Conservation (phyloP, 495 filamentous ascomycete genomes). For the Platismatia glauca region DNA sequence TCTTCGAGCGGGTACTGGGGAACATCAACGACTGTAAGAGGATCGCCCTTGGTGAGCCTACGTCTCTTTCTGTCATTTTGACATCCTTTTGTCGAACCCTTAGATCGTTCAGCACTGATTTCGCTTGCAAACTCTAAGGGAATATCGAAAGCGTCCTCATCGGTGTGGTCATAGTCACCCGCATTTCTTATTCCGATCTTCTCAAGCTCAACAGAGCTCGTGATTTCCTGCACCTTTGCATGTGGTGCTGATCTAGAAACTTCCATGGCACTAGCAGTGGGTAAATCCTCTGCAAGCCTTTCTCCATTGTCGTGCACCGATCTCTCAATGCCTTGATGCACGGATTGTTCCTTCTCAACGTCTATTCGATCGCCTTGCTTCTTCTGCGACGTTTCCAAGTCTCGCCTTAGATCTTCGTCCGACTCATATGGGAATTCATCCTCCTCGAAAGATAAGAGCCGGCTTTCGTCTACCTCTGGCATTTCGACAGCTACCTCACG, state of each 20-base stretch:
- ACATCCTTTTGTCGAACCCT: conserved; percentile 15
- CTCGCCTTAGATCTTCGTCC: conserved; percentile 40
- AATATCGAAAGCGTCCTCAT: conserved; percentile 28
- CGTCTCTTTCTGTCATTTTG: conserved; percentile 26
- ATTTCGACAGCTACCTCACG: conserved; percentile 21
- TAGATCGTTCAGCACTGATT: conserved; percentile 10
- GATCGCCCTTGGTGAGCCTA: conserved; percentile 23
- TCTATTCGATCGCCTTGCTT: conserved; percentile 23
- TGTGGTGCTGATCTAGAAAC: neutral
- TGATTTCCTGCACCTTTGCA: conserved; percentile 9
- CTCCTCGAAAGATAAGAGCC: conserved; percentile 39
- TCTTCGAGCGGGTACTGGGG: conserved; percentile 14
- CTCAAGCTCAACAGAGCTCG: conserved; percentile 19
- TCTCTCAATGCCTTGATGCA: conserved; percentile 21
- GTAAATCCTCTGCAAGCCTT: conserved; percentile 15
- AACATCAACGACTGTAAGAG: neutral
- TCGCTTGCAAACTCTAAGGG: conserved; percentile 22
- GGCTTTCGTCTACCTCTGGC: conserved; percentile 40
- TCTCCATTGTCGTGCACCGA: conserved; percentile 19
- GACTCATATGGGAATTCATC: conserved; percentile 42
- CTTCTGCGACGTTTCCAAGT: conserved; percentile 23
- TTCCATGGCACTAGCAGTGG: neutral
- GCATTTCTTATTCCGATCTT: conserved; percentile 24
- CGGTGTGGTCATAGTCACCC: conserved; percentile 13
- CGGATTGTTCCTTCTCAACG: conserved; percentile 11